Base-by-base conservation (phyloP, 2,329 filamentous ascomycete genomes). In the Colletotrichum tabaci region DNA sequence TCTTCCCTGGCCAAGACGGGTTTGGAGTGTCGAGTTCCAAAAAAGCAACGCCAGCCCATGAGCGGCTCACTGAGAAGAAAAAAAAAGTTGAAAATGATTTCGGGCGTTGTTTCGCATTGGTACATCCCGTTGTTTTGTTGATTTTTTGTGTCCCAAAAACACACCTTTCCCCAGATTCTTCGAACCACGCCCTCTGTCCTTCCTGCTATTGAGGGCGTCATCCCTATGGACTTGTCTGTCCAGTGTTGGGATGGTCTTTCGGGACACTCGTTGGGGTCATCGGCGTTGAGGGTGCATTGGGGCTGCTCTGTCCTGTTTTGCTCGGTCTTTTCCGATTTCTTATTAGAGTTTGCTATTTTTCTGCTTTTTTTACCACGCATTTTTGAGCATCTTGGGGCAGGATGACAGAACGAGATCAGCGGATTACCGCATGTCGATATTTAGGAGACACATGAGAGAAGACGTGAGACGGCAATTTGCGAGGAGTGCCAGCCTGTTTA, bases 271-370 rank as follows among this genome's bases (percentile, higher is more conserved):
- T 30, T 26, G 50, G 68, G 53, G 47, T 53, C 18, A 62, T 63
- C 13, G 68, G 68, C 65, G 68, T 71, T 71, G 65, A 68, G 68
- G 68, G 58, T 71, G 68, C 68, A 71, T 68, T 44, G 65, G 65
- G 58, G 65, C 68, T 63, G 58, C 47, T 68, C 49, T 46, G 66
- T 68, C 21, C 40, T 53, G 46, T 35, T 47, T 50, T 52, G 5
- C 38, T 56, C 44, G 58, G 58, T 60, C 58, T 46, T 40, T 30
- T 40, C 13, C n/a, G 68, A 63, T 65, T 57, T 52, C 13, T 38
- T 30, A 65, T 40, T 68, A 68, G 58, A 71, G 52, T 62, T 63
- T 71, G 40, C 26, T 60, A n/a, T 53, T 64, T 46, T 61, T 42
- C 38, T 62, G n/a, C 23, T 47, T 63, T 53, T 53, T 57, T 67